A percentile compares a stretch with the other conserved stretches of the same genome.
Conservation (phyloP, 192 early-diverging fungal species). For the Globomyces pollinis-pini region DNA sequence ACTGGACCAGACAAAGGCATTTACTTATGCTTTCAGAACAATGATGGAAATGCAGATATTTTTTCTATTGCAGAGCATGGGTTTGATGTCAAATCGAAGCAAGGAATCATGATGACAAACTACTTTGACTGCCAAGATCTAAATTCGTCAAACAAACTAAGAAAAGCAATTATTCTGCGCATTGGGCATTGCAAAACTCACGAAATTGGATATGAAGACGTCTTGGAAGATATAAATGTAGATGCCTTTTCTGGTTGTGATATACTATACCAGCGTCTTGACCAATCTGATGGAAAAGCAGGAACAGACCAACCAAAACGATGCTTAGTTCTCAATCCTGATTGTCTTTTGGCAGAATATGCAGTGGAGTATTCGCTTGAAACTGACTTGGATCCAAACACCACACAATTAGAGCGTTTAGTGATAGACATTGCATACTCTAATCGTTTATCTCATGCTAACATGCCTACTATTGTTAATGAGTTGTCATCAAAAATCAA, state of each 20-base stretch:
- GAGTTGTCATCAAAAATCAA: conserved; percentile 19
- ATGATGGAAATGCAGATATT: conserved; percentile 13
- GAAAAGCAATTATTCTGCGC: conserved; percentile 32
- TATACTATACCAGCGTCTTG: conserved; percentile 12
- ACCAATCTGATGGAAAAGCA: background rate
- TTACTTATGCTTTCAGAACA: conserved; percentile 33
- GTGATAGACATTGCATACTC: conserved; percentile 45
- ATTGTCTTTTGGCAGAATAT: conserved; percentile 37
- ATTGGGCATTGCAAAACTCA: background rate
- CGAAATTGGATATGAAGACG: background rate
- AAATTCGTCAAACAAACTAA: conserved; percentile 16
- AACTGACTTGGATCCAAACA: conserved; percentile 23
- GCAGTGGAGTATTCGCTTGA: conserved; percentile 44
- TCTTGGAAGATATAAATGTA: conserved; percentile 9
- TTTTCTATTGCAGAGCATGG: conserved; percentile 44
- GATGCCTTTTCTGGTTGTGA: conserved; percentile 16
- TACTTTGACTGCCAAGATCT: conserved; percentile 12
- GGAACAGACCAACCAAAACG: background rate
- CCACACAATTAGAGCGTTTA: conserved; percentile 31
- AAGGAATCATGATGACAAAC: conserved; percentile 13
- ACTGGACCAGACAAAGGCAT: conserved; percentile 10
- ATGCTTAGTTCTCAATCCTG: conserved; percentile 23
- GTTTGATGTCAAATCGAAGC: conserved; percentile 8
- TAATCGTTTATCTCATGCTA: conserved; percentile 36
- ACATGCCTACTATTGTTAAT: conserved; percentile 41